Evolutionary conservation across 1,139 yeast species (phyloP), one percentile per base, ranked within the genome.

Genomic region (Protomyces arabidopsidicola): DNA sequence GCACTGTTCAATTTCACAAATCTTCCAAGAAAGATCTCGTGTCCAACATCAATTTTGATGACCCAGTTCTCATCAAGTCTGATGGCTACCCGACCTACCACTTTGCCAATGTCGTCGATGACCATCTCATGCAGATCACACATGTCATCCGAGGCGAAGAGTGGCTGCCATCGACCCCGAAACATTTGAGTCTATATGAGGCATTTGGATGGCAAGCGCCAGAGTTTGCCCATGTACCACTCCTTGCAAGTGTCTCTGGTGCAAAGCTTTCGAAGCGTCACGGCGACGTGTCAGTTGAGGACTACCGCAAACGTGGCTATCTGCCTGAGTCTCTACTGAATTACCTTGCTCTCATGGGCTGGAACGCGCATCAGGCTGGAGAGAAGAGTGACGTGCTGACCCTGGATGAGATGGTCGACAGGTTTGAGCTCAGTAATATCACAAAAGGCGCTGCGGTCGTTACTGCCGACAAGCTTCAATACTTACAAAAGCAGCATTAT

Each of bases 121-220:
- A 93, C 73, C 96, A 91, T 73, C 75, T 88, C 59, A 95, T 93
- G 98, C 75, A 83, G 57, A 88, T 93, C 52, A 88, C 97, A 0
- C 98, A 95, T 74, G 98, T 93, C 9, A 84, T 93, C 10, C 80
- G 99, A 68, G 99, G 99, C 45, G 98, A 93, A 72, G 98, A 93
- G 74, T 95, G 99, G 99, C 77, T 93, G 9, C 87, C 96, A 1
- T 88, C 98, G 0, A 93, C 98, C 0, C 97, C 98, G 2, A 93
- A 91, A 69, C 99, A 93, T 72, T 80, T 90, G 55, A 95, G 97
- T 0, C 75, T 93, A 65, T 95, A 93, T 72, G 71, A 81, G 22
- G 96, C 97, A 0, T 86, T 93, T 73, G 93, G 90, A 0, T 91
- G 97, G 98, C 69, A 72, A 0, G 84, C 88, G 0, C 98, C 99